Percentiles rank a stretch among this genome's conserved stretches.
phyloP scores from a whole-genome alignment of 768 basidiomycete genomes.

The Obba rivulosa region DNA sequence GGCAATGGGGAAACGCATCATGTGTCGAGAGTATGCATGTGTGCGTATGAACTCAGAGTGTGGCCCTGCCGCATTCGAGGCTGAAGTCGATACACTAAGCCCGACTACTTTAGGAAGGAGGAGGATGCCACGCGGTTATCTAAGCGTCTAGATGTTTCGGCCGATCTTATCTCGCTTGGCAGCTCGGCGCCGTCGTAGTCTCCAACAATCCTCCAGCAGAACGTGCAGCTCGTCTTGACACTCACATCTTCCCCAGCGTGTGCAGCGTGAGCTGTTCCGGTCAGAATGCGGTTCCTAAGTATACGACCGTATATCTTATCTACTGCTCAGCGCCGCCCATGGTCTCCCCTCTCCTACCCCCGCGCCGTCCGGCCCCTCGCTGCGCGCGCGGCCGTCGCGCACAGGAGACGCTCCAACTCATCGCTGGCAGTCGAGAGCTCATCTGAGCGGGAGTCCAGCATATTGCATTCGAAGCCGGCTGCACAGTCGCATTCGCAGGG shows the following conservation, averaged over 20 bases:
- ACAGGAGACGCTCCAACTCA: slow-evolving; percentile 4
- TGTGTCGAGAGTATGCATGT: no score
- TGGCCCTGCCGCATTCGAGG: no score
- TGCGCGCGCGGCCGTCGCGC: background rate
- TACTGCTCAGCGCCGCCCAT: slow-evolving; percentile 1
- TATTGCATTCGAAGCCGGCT: background rate
- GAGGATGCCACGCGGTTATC: no score
- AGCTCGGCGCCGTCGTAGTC: background rate
- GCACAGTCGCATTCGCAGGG: no score
- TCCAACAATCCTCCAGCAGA: background rate
- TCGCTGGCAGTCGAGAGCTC: slow-evolving; percentile 2
- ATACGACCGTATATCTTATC: slow-evolving; percentile 1
- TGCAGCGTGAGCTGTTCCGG: background rate
- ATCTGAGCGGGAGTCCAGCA: background rate
- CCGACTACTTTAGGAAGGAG: no score
- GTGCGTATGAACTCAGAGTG: no score
- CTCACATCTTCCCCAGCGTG: background rate
- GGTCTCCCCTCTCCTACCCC: background rate
- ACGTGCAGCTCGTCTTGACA: background rate
- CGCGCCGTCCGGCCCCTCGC: background rate
- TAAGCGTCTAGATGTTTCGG: no score
- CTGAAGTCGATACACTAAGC: no score
- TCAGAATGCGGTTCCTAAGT: slow-evolving; percentile 6
- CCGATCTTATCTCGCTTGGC: no score
- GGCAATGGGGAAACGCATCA: no score